Percentiles rank a stretch among this genome's conserved stretches.
phyloP scores from a whole-genome alignment of 2,329 filamentous ascomycete genomes.

The Ambrosiella beaveri region DNA sequence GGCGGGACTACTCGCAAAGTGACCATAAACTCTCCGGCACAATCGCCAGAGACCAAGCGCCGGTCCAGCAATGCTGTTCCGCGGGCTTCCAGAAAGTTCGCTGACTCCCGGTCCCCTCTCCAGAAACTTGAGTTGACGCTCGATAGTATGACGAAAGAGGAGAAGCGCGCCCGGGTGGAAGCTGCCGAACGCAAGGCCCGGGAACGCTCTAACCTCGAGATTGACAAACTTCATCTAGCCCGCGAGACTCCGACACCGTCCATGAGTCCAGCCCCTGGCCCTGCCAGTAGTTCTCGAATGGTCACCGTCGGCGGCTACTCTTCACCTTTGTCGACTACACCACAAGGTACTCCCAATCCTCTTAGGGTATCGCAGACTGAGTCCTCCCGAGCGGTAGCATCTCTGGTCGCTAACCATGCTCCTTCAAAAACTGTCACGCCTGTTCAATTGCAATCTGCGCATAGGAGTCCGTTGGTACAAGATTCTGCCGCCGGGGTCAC shows the following conservation, averaged over 20 bases:
- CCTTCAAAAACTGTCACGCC: conserved; percentile 1
- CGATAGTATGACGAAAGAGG: conserved; percentile 86
- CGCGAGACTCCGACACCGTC: conserved; percentile 11
- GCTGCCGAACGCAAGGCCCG: conserved; percentile 61
- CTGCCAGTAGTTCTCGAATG: background rate
- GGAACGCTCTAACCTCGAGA: conserved; percentile 35
- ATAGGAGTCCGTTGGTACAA: conserved; percentile 7
- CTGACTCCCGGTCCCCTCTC: conserved; percentile 72
- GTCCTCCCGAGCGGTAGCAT: background rate
- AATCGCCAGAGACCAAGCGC: conserved; percentile 7
- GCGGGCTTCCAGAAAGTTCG: conserved; percentile 30
- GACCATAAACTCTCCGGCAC: conserved; percentile 3
- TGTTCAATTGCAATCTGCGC: background rate
- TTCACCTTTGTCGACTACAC: conserved; percentile 3
- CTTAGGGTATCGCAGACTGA: background rate
- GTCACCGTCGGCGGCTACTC: conserved; percentile 7
- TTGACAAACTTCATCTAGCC: conserved; percentile 13
- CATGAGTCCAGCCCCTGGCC: conserved; percentile 1
- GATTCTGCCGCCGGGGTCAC: background rate
- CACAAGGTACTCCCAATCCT: conserved; percentile 5
- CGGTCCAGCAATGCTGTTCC: conserved; percentile 8
- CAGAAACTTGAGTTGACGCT: conserved; percentile 86
- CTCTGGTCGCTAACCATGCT: background rate
- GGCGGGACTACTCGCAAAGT: conserved; percentile 6
- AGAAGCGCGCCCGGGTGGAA: conserved; percentile 70